Evolutionary conservation across 2,329 filamentous ascomycete species (phyloP).

Genomic region (Orbilia brochopaga): DNA sequence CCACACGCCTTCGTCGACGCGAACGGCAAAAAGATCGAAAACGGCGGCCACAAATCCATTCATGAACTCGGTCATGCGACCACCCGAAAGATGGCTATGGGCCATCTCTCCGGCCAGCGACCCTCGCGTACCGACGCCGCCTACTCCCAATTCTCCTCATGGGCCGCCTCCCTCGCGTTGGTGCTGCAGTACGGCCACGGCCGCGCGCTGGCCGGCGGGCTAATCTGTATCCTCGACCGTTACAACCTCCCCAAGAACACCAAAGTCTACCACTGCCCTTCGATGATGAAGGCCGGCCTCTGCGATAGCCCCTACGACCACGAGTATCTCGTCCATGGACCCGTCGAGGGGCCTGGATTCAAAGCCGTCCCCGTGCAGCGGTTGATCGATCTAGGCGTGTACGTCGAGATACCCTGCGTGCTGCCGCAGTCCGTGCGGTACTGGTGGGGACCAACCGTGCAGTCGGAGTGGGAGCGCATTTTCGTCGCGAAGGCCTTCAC

Average conservation of each 20-base stretch:
- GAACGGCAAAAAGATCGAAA: conserved; percentile 16
- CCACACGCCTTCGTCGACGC: conserved; percentile 46
- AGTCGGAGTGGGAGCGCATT: conserved; percentile 30
- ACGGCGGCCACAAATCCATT: conserved; percentile 37
- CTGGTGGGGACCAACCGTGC: conserved; percentile 37
- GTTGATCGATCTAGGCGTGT: conserved; percentile 34
- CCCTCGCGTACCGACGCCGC: conserved; percentile 21
- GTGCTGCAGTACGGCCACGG: conserved; percentile 40
- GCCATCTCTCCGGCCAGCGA: conserved; percentile 36
- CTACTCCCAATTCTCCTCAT: conserved; percentile 45
- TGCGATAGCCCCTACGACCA: conserved; percentile 44
- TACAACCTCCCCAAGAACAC: conserved; percentile 41
- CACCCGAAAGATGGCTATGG: conserved; percentile 33
- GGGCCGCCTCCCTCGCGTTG: conserved; percentile 35
- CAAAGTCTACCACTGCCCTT: conserved; percentile 40
- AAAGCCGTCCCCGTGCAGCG: conserved; percentile 43
- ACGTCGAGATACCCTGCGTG: conserved; percentile 33
- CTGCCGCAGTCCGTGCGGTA: conserved; percentile 23
- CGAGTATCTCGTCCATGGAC: conserved; percentile 46
- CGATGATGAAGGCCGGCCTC: conserved; percentile 36
- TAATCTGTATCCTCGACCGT: conserved; percentile 43
- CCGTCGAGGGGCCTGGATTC: conserved; percentile 34
- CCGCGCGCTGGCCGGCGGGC: conserved; percentile 15
- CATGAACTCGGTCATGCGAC: conserved; percentile 26
- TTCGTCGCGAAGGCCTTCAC: conserved; percentile 20